Conservation (phyloP, 2,329 filamentous ascomycete genomes). For the Venturia aucupariae region DNA sequence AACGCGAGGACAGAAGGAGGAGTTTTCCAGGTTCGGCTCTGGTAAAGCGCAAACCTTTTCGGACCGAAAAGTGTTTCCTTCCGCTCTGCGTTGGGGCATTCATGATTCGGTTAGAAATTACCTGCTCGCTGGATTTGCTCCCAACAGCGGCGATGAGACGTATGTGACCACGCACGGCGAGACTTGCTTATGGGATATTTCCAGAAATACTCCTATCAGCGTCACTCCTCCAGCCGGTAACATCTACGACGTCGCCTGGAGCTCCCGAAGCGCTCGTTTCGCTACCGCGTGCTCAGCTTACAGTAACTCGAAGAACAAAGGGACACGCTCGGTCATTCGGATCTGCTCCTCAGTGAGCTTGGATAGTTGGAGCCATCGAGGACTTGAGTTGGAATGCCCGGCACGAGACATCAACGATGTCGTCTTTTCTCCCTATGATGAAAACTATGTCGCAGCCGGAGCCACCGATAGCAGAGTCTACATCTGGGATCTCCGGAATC, state of each 20-base stretch:
- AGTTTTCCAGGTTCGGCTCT: slow-evolving; percentile 19
- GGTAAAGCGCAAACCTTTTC: slow-evolving; percentile 23
- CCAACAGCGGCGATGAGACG: slow-evolving; percentile 25
- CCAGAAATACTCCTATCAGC: slow-evolving; percentile 30
- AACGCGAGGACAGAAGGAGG: not conserved
- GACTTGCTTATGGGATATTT: slow-evolving; percentile 45
- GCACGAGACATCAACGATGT: slow-evolving; percentile 55
- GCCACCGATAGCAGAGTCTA: slow-evolving; percentile 52
- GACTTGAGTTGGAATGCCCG: slow-evolving; percentile 45
- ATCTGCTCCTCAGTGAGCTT: slow-evolving; percentile 38
- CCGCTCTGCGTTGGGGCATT: slow-evolving; percentile 38
- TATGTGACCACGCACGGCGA: slow-evolving; percentile 36
- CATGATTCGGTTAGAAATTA: slow-evolving; percentile 29
- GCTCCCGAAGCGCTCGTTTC: slow-evolving; percentile 37
- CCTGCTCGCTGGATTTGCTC: slow-evolving; percentile 47
- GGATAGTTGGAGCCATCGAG: slow-evolving; percentile 20
- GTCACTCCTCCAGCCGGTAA: slow-evolving; percentile 41
- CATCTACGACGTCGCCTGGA: slow-evolving; percentile 52
- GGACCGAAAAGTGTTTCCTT: slow-evolving; percentile 25
- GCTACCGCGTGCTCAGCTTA: slow-evolving; percentile 42
- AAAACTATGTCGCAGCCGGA: slow-evolving; percentile 46
- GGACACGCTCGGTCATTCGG: slow-evolving; percentile 41
- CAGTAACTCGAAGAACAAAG: slow-evolving; percentile 24
- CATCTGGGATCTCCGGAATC: slow-evolving; percentile 48
- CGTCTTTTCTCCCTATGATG: slow-evolving; percentile 40